These are phyloP conservation scores for Lasiodiplodia gonubiensis DNA, from an alignment of 2,329 filamentous ascomycete species.

Conservation along the genomic window DNA sequence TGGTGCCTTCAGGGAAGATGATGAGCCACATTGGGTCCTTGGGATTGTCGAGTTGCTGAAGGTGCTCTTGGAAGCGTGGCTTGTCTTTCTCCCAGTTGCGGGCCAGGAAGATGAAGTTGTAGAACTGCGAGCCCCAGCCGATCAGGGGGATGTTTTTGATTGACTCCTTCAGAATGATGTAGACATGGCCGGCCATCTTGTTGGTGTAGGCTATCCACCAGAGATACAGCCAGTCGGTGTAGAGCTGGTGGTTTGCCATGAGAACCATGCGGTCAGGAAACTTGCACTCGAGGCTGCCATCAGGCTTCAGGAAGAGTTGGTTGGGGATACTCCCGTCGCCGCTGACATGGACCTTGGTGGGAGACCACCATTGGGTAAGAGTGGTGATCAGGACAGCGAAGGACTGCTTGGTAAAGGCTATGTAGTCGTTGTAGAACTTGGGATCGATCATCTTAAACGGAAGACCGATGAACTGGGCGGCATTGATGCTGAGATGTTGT, in stretches of 20 bases:
- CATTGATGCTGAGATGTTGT: conserved; percentile 51
- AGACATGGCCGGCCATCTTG: conserved; percentile 82
- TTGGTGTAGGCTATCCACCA: conserved; percentile 94
- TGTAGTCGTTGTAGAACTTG: conserved; percentile 82
- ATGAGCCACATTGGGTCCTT: conserved; percentile 87
- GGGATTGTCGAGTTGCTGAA: conserved; percentile 72
- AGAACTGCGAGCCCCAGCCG: conserved; percentile 82
- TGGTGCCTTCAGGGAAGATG: conserved; percentile 87
- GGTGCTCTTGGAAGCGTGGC: conserved; percentile 73
- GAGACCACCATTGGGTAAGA: conserved; percentile 87
- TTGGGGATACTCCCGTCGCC: conserved; percentile 80
- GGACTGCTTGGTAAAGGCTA: conserved; percentile 83
- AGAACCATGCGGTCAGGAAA: conserved; percentile 83
- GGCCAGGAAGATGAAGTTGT: conserved; percentile 90
- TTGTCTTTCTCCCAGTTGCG: conserved; percentile 84
- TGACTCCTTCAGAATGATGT: conserved; percentile 89
- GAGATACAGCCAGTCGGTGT: conserved; percentile 90
- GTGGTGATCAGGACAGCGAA: conserved; percentile 80
- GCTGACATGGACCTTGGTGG: conserved; percentile 80
- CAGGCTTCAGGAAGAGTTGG: conserved; percentile 71
- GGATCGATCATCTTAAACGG: conserved; percentile 78
- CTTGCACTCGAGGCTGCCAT: conserved; percentile 76
- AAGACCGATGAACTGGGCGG: conserved; percentile 76
- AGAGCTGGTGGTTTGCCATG: conserved; percentile 84
- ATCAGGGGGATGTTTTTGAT: conserved; percentile 80